phyloP scores from a whole-genome alignment of 768 basidiomycete species.

The Xerocomellus chrysenteron region DNA sequence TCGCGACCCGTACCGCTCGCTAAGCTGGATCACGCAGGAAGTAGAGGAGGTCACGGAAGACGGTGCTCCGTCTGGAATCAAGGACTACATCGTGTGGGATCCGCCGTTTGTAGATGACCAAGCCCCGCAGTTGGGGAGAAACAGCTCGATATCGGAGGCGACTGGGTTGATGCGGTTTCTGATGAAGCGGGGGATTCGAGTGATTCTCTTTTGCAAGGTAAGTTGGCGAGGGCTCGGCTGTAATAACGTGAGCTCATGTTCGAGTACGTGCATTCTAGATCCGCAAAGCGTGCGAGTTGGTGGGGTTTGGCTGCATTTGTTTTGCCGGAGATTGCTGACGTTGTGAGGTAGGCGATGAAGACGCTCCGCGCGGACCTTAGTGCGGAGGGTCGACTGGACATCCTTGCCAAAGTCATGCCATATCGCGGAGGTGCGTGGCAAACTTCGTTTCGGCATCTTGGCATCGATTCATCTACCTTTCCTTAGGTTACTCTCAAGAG shows the following conservation, averaged over 20 bases:
- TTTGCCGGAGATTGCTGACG: background rate
- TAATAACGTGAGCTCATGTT: background rate
- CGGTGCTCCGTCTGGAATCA: conserved; percentile 78
- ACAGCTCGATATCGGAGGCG: conserved; percentile 65
- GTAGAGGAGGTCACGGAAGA: conserved; percentile 73
- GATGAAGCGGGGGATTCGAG: conserved; percentile 77
- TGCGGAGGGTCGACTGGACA: conserved; percentile 72
- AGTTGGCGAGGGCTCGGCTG: background rate
- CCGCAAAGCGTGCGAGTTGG: conserved; percentile 79
- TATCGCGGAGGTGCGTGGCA: conserved; percentile 71
- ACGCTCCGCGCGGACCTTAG: conserved; percentile 67
- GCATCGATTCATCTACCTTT: background rate
- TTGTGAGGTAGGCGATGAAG: conserved; percentile 68
- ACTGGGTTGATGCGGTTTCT: conserved; percentile 71
- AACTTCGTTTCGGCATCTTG: background rate
- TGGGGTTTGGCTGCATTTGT: conserved; percentile 31
- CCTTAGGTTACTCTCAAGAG: conserved; percentile 68
- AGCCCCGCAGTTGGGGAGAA: conserved; percentile 53
- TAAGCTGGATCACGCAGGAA: conserved; percentile 33
- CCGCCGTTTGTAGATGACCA: conserved; percentile 56
- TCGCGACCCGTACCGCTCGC: background rate
- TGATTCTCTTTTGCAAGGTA: conserved; percentile 90
- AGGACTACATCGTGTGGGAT: conserved; percentile 81
- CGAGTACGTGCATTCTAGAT: conserved; percentile 43
- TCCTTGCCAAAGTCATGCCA: conserved; percentile 72